A percentile compares a stretch with the other conserved stretches of the same genome.
These are phyloP conservation scores for Larix kaempferi DNA, from an alignment of 75 land plant species.

Conservation along the genomic window DNA sequence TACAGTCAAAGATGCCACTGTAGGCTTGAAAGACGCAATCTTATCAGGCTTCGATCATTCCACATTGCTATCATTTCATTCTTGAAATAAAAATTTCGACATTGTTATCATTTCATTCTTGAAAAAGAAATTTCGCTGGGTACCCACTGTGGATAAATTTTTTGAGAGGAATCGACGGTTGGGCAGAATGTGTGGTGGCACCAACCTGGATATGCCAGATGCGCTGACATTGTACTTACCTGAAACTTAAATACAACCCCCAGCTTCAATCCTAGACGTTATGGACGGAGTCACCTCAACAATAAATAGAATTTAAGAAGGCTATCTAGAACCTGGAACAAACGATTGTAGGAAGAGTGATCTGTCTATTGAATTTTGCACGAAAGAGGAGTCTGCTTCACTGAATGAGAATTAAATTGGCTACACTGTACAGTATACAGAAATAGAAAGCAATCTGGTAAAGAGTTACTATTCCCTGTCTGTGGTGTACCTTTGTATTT, in stretches of 20 bases:
- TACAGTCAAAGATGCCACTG: constrained; percentile 5
- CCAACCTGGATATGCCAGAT: too few species aligned
- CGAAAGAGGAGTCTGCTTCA: background rate
- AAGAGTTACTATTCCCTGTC: background rate
- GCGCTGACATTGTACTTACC: too few species aligned
- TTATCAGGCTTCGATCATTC: too few species aligned
- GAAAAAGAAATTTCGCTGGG: too few species aligned
- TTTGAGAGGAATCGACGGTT: background rate
- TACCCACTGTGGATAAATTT: background rate
- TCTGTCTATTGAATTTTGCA: background rate
- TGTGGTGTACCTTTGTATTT: background rate
- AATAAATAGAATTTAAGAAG: too few species aligned
- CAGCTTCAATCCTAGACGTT: too few species aligned
- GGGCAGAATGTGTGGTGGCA: background rate
- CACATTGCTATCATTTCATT: background rate
- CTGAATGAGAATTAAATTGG: background rate
- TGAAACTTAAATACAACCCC: too few species aligned
- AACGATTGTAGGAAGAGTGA: background rate
- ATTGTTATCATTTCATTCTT: background rate
- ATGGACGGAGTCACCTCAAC: too few species aligned
- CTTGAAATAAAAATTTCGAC: background rate
- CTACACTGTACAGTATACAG: background rate
- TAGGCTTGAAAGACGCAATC: too few species aligned
- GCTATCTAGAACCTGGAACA: background rate
- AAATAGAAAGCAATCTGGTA: background rate